Conservation (phyloP, 2,329 filamentous ascomycete genomes). For the Talaromyces atroroseus region DNA sequence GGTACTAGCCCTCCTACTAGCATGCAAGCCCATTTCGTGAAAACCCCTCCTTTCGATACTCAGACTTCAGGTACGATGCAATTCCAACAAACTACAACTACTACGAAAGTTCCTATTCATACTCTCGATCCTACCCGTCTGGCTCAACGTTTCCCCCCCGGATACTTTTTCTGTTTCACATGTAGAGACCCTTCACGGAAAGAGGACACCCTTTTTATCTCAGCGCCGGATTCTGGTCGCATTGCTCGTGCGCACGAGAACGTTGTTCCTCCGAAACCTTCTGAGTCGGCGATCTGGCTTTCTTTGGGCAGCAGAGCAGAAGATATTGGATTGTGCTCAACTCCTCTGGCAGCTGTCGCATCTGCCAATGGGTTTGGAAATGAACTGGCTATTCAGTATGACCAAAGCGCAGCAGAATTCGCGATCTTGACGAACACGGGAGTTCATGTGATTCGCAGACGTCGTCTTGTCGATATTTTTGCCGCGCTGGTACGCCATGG, state of each 20-base stretch:
- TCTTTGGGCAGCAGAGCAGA: conserved; percentile 68
- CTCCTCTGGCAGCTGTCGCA: conserved; percentile 62
- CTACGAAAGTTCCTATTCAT: conserved; percentile 46
- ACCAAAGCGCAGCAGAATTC: conserved; percentile 73
- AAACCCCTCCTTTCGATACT: conserved; percentile 66
- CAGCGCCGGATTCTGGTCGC: conserved; percentile 81
- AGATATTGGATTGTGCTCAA: conserved; percentile 71
- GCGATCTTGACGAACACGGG: conserved; percentile 89
- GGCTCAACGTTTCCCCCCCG: conserved; percentile 64
- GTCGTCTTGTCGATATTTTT: conserved; percentile 86
- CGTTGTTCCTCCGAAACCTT: conserved; percentile 56
- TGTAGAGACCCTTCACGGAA: conserved; percentile 55
- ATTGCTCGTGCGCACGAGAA: conserved; percentile 56
- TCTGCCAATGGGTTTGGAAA: conserved; percentile 82
- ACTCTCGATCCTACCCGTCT: conserved; percentile 38
- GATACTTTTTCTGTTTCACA: conserved; percentile 85
- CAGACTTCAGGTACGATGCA: conserved; percentile 24
- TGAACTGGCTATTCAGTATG: conserved; percentile 93
- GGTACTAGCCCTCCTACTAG: conserved; percentile 71
- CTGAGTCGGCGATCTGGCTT: conserved; percentile 76
- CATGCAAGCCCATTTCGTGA: conserved; percentile 97
- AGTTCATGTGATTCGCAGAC: conserved; percentile 76
- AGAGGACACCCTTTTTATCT: conserved; percentile 70
- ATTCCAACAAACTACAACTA: conserved; percentile 32
- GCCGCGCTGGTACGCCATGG: conserved; percentile 70